Evolutionary conservation across 1,284 basidiomycete species (phyloP), one percentile per base, ranked within the genome.

Genomic region (Ceratobasidium sp.): DNA sequence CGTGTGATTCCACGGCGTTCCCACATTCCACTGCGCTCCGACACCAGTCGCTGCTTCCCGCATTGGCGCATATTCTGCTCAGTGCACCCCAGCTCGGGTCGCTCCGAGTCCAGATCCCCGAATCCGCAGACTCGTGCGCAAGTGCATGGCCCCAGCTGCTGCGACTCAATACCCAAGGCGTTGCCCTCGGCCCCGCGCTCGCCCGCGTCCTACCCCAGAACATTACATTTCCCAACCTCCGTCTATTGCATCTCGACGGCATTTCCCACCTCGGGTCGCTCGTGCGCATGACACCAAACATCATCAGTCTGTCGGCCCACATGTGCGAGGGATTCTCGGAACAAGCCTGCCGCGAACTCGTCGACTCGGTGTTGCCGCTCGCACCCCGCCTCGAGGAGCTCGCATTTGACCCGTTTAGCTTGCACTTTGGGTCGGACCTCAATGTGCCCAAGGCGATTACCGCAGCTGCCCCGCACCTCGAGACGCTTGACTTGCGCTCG

Each of bases 261-360:
- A n/a, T 62, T 7, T 49, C 58, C 22, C 58, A 62, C 4, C 58
- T 62, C 20, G 45, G 29, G 10, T 34, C 58, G 25, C 40, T 62
- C 17, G 58, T 34, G 1, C 43, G 43, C 31, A 62, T 62, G 58
- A 32, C 58, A 15, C 58, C 58, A 7, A 62, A 62, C 32, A n/a
- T 62, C 2, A 50, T 34, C 20, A 27, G 25, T 15, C 58, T 62
- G 25, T 62, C 58, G 13, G 58, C 58, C 42, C 58, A 50, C 58
- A 62, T 62, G 58, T 62, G 58, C 32, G 58, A 62, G 27, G 58
- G 58, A n/a, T 62, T 62, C 29, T 43, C 58, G 1, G 58, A 62
- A 22, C 17, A 40, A 15, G 58, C 58, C 27, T 62, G 29, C 32
- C 58, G 43, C 58, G 58, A 62, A 31, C 32, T 62, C 29, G 27